These are phyloP conservation scores for barrel medic (Medicago truncatula) DNA, from an alignment of 306 rosid genomes.

Conservation along the genomic window MtrunA17r5.0-ANR NC_053043.1:10075501-10076000, in stretches of 20 bases:
- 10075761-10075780: constrained; percentile 85
- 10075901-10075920: constrained; percentile 79
- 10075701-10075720: constrained; percentile 89
- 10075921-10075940: constrained; percentile 74
- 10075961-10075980: constrained; percentile 41
- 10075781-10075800: constrained; percentile 96
- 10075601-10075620: constrained; percentile 92
- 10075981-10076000: constrained; percentile 45
- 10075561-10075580: constrained; percentile 94
- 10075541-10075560: constrained; percentile 91
- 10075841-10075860: constrained; percentile 54
- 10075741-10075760: constrained; percentile 88
- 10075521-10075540: constrained; percentile 96
- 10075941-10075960: constrained; percentile 38
- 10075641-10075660: constrained; percentile 68
- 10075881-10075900: constrained; percentile 55
- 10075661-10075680: constrained; percentile 68
- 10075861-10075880: constrained; percentile 55
- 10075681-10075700: constrained; percentile 90
- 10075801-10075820: constrained; percentile 54
- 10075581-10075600: constrained; percentile 99
- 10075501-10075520: constrained; percentile 89
- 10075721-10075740: constrained; percentile 66
- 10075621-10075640: constrained; percentile 89
- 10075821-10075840: constrained; percentile 50